Conservation (phyloP, 2,329 filamentous ascomycete genomes). For the Fusarium cyanostomum region DNA sequence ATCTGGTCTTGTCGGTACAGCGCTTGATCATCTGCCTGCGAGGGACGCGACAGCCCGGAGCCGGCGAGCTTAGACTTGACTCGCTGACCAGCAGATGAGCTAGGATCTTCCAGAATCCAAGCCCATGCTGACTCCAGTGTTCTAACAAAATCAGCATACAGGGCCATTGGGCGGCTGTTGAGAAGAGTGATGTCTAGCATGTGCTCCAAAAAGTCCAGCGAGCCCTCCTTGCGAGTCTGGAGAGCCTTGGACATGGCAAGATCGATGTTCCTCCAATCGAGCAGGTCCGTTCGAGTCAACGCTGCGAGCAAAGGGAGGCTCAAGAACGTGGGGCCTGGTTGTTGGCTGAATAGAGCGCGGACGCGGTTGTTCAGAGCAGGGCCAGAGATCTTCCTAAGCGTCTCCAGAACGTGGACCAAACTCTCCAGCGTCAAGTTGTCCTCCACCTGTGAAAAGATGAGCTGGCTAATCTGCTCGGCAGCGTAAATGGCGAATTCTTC, state of each 20-base stretch:
- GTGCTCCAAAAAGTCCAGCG: constrained; percentile 81
- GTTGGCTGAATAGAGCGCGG: constrained; percentile 64
- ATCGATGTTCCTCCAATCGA: constrained; percentile 74
- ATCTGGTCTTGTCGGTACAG: constrained; percentile 79
- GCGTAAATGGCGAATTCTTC: constrained; percentile 69
- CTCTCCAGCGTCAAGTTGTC: constrained; percentile 68
- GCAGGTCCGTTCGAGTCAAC: constrained; percentile 66
- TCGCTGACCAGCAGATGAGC: constrained; percentile 70
- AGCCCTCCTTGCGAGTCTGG: constrained; percentile 73
- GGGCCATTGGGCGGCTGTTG: constrained; percentile 77
- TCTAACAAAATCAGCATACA: constrained; percentile 86
- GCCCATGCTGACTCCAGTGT: constrained; percentile 83
- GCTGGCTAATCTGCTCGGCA: constrained; percentile 66
- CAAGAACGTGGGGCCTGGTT: constrained; percentile 64
- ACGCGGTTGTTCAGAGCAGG: constrained; percentile 64
- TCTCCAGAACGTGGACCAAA: constrained; percentile 69
- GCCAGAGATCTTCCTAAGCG: constrained; percentile 67
- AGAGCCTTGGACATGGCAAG: constrained; percentile 78
- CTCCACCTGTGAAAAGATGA: constrained; percentile 65
- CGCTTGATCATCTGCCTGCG: constrained; percentile 58
- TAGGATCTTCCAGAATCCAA: constrained; percentile 81
- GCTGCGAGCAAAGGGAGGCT: constrained; percentile 67
- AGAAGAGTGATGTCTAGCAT: constrained; percentile 82
- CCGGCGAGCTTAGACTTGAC: constrained; percentile 71
- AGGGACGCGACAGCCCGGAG: constrained; percentile 52